These are phyloP conservation scores for Agapanthus africanus DNA, from an alignment of 106 monocot species.

Conservation along the genomic window DNA sequence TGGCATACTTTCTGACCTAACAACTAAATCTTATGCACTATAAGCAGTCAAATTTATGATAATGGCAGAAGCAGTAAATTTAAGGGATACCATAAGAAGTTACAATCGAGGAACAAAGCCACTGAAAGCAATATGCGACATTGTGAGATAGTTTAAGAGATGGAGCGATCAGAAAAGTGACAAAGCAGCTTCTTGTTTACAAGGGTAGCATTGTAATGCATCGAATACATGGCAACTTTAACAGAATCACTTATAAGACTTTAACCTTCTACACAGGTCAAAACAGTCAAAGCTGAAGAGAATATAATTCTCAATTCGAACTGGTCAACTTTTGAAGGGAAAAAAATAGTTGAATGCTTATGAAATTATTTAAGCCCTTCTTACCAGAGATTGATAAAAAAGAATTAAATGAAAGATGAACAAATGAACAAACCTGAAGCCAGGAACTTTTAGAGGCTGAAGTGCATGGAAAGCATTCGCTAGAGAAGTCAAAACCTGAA, in stretches of 20 bases:
- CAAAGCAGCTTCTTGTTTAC: background rate
- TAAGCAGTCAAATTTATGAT: background rate
- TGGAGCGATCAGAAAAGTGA: background rate
- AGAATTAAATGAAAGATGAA: background rate
- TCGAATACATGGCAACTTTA: background rate
- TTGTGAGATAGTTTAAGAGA: no score
- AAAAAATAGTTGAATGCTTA: no score
- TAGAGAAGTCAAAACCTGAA: constrained; percentile 78
- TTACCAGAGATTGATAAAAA: no score
- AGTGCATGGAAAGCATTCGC: constrained; percentile 88
- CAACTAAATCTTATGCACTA: background rate
- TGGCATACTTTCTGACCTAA: background rate
- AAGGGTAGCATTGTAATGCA: background rate
- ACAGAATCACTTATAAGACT: background rate
- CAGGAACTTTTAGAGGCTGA: constrained; percentile 86
- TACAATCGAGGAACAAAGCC: background rate
- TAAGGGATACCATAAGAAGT: background rate
- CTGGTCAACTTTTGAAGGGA: no score
- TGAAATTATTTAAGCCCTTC: no score
- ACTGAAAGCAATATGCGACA: background rate
- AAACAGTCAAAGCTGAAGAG: background rate
- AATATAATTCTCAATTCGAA: no score
- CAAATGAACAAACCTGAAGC: constrained; percentile 55
- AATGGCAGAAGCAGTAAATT: background rate
- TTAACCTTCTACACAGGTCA: background rate